Percentiles rank a stretch among this genome's conserved stretches.
phyloP scores from a whole-genome alignment of 257 asterid genomes.

The Plectranthus barbatus region DNA sequence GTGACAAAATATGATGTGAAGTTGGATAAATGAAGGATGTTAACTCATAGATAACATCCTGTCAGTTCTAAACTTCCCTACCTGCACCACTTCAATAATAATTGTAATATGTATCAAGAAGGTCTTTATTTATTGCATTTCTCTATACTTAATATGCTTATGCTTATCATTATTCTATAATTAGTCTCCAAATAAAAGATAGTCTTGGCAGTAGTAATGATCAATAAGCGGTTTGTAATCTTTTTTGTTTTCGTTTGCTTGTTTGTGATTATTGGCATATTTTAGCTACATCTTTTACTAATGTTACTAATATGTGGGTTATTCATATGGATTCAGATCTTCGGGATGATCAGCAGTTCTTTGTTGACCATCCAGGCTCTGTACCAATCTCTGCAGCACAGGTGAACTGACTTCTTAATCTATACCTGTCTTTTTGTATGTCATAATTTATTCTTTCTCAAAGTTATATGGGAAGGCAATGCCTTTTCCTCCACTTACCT shows the following conservation, averaged over 20 bases:
- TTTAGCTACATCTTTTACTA: background rate
- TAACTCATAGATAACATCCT: background rate
- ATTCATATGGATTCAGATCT: slow-evolving; percentile 50
- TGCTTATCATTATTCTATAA: background rate
- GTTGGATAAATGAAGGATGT: slow-evolving; percentile 10
- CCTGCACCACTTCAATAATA: background rate
- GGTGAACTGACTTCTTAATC: slow-evolving; percentile 27
- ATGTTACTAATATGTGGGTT: no score
- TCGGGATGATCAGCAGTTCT: slow-evolving; percentile 90
- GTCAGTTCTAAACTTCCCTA: background rate
- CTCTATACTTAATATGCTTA: background rate
- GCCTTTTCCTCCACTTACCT: background rate
- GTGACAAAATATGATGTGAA: background rate
- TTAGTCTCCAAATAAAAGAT: background rate
- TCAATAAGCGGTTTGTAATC: background rate
- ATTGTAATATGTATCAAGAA: background rate
- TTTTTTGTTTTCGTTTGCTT: background rate
- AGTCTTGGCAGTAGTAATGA: background rate
- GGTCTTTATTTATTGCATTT: background rate
- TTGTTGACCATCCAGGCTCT: slow-evolving; percentile 88
- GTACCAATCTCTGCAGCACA: slow-evolving; percentile 81
- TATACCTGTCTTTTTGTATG: background rate
- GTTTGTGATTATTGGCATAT: background rate
- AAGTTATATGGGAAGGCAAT: background rate
- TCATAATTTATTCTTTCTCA: background rate